These are phyloP conservation scores for Eutrema heterophyllum DNA, from an alignment of 345 rosid species.

Conservation along the genomic window DNA sequence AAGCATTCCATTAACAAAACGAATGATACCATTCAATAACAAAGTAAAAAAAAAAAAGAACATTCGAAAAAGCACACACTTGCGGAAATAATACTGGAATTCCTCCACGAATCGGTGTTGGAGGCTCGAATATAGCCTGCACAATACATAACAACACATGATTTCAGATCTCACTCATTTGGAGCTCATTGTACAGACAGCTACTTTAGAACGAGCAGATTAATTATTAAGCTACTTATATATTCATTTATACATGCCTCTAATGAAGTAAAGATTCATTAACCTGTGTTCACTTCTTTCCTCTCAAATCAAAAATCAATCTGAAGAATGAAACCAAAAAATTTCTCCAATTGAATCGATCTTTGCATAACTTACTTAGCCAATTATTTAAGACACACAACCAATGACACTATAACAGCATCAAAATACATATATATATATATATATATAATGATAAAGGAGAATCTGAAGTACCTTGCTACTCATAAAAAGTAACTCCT, in stretches of 20 bases:
- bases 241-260: not conserved
- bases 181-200: not conserved
- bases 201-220: not conserved
- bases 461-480: slow-evolving; percentile 49
- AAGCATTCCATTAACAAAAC: slow-evolving; percentile 16
- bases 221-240: not conserved
- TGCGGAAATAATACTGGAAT: slow-evolving; percentile 91
- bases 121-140: slow-evolving; percentile 63
- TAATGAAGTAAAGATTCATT: not conserved
- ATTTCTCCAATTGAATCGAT: not conserved
- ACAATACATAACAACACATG: slow-evolving; percentile 11
- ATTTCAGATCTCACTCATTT: not conserved
- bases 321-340: not conserved
- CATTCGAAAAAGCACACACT: slow-evolving; percentile 38
- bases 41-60: not conserved
- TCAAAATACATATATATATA: too few relatives aligned
- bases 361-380: not conserved
- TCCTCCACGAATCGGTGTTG: slow-evolving; percentile 86
- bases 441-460: not conserved
- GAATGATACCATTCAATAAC: not conserved
- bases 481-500: slow-evolving; percentile 79
- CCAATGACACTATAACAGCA: too few relatives aligned
- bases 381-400: not conserved
- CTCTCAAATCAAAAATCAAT: not conserved
- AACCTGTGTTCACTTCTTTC: not conserved